Evolutionary conservation across 192 early-diverging fungal species (phyloP), one percentile per base, ranked within the genome.

Genomic region (Glomus cerebriforme): DNA sequence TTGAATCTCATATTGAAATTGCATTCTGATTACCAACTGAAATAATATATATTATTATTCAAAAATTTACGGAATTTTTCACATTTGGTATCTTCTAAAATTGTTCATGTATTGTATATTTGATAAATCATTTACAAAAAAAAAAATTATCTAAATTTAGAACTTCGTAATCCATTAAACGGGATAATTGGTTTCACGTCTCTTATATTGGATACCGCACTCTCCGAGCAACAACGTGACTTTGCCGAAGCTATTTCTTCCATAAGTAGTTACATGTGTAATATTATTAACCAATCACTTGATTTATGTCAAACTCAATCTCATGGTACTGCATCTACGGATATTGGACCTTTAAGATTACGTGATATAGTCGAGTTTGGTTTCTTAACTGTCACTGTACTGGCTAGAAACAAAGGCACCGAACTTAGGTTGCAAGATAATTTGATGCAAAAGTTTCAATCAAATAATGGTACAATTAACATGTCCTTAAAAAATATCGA

Each of bases 91-190:
- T n/a, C n/a, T n/a, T 5, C 39, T 5, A 43, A 43, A 43, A 43
- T 9, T 43, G 39, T 43, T n/a, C n/a, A n/a, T n/a, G n/a, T n/a
- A n/a, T n/a, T n/a, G n/a, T n/a, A n/a, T n/a, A n/a, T n/a, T n/a
- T n/a, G n/a, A n/a, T n/a, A n/a, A n/a, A n/a, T n/a, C n/a, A n/a
- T n/a, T n/a, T n/a, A n/a, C n/a, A 39, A 39, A 39, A 39, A 5
- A 2, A 8, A 39, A 39, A 39, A 19, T 10, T n/a, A 19, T 13
- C n/a, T 59, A 19, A 15, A 27, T 64, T 64, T 64, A 64, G 62
- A 64, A 64, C 62, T 64, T 64, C 62, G 62, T 12, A 64, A 64
- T 64, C 62, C 62, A 64, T 64, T 64, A 27, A 64, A 64, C 13
- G 62, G 62, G 15, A 64, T 64, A 64, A 64, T 64, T 29, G 62